phyloP scores from a whole-genome alignment of 2,329 filamentous ascomycete genomes.

The Cladophialophora carrionii region DNA sequence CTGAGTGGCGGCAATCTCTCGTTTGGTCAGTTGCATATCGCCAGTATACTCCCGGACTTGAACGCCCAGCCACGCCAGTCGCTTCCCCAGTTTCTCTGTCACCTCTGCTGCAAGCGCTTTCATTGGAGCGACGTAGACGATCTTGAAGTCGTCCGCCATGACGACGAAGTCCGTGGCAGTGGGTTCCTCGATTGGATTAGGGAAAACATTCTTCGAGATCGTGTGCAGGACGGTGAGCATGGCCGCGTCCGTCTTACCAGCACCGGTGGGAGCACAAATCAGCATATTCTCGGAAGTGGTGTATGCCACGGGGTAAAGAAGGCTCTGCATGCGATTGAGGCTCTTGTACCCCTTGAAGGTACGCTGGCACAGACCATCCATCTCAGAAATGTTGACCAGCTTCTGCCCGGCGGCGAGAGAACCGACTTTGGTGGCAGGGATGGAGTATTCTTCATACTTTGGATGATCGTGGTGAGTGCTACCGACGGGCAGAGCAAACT shows the following conservation, averaged over 20 bases:
- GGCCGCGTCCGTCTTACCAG: slow-evolving; percentile 97
- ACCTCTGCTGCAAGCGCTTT: slow-evolving; percentile 96
- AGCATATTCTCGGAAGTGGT: slow-evolving; percentile 98
- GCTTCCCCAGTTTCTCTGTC: slow-evolving; percentile 88
- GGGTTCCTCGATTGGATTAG: slow-evolving; percentile 75
- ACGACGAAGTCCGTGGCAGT: slow-evolving; percentile 78
- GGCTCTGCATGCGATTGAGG: slow-evolving; percentile 96
- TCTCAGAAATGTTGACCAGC: slow-evolving; percentile 74
- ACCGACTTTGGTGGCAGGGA: slow-evolving; percentile 81
- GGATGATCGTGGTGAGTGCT: slow-evolving; percentile 71
- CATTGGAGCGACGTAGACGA: slow-evolving; percentile 98
- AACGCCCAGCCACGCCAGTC: slow-evolving; percentile 90
- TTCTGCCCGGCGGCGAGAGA: slow-evolving; percentile 71
- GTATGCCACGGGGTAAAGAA: slow-evolving; percentile 94
- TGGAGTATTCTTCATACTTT: slow-evolving; percentile 85
- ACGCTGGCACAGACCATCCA: slow-evolving; percentile 86
- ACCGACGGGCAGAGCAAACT: slow-evolving; percentile 78
- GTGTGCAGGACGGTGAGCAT: slow-evolving; percentile 95
- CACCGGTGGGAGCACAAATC: slow-evolving; percentile 95
- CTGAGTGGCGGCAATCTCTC: slow-evolving; percentile 92
- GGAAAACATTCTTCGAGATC: slow-evolving; percentile 79
- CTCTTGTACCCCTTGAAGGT: slow-evolving; percentile 94
- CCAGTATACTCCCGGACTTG: slow-evolving; percentile 92
- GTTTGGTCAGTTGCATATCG: slow-evolving; percentile 97
- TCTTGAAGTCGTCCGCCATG: slow-evolving; percentile 88